Evolutionary conservation across 2,329 filamentous ascomycete genomes (phyloP), one percentile per base, ranked within the genome.

Genomic region (Pezicula radicicola): DNA sequence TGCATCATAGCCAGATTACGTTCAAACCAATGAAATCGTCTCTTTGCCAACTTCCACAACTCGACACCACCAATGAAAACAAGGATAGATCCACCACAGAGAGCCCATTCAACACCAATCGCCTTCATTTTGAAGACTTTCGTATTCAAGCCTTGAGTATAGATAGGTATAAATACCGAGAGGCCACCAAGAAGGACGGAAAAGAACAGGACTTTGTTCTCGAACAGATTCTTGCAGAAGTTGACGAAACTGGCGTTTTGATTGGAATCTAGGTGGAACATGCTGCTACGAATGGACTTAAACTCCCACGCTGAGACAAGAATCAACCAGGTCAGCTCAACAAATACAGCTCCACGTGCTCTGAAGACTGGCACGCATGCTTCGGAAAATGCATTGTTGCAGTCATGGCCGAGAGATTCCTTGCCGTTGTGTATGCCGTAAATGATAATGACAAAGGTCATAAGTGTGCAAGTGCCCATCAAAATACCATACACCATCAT

Each of bases 21-120:
- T 30, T 67, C 64, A 25, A 65, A 66, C 45, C 65, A 49, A 16
- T 53, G 48, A n/a, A 46, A 63, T 4, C 10, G 19, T 12, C 84
- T 71, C 73, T 87, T 87, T 44, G 66, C 69, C 69, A 72, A 83
- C 64, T 87, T 86, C 81, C 83, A 87, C 3, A 66, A 55, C 65
- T 87, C 84, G 3, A 83, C 73, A 2, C 83, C 81, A 0, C 73
- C 58, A 60, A 87, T 80, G 69, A 86, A 87, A 7, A 86, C 58
- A 1, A 77, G 62, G 0, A 80, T 72, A 27, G 75, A 75, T 27
- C 84, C 70, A 54, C 85, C 77, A 1, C 84, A 78, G 44, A 87
- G 75, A 0, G 72, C 80, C 84, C 81, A 87, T 64, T 86, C 83
- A 83, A 83, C 86, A 7, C 71, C 73, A 51, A 87, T 85, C 1